Base-by-base conservation (phyloP, 441 rosid genomes). In the Macaranga tanarius region DNA sequence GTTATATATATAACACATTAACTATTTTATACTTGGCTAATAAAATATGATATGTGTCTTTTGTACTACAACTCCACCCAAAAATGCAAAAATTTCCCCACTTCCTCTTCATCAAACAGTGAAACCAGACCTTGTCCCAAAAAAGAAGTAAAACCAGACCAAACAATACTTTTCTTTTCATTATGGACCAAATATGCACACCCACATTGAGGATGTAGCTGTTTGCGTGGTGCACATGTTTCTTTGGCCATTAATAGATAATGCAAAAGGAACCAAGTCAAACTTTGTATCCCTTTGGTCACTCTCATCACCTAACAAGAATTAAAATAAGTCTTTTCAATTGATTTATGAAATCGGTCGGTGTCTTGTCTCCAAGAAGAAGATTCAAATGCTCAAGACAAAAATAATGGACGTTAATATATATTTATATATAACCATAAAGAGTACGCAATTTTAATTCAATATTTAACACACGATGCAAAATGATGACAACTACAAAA, bases 401-500 rank as follows among this genome's bases (percentile, higher is more conserved):
- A 44, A 64, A 40, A 22, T 25, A 63, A 63, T 19, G 23, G 1
- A 54, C n/a, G 7, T 54, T 19, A 6, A 51, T 20, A 19, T 7
- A 1, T 9, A 10, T 2, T 3, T 19, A 1, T 2, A 1, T 9
- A 10, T 2, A 64, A 20, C 16, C 2, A 62, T 20, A n/a, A 23
- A 65, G 4, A 38, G 31, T 12, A 12, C 1, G 7, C 13, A 10
- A 20, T 44, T 65, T 57, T 4, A 45, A 25, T 38, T 44, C 55
- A 56, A 55, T 31, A 67, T 31, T 23, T 60, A 8, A 15, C 75
- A 63, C 71, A 58, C 58, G 58, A 58, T 0, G 22, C 50, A 57
- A 47, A 56, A 55, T 28, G 42, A 31, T 50, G 48, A 74, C 67
- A 58, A 68, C 81, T 81, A 73, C 82, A 78, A 76, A 80, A 82